Conservation (phyloP, 768 basidiomycete species). For the Sarcomyxa edulis region DNA sequence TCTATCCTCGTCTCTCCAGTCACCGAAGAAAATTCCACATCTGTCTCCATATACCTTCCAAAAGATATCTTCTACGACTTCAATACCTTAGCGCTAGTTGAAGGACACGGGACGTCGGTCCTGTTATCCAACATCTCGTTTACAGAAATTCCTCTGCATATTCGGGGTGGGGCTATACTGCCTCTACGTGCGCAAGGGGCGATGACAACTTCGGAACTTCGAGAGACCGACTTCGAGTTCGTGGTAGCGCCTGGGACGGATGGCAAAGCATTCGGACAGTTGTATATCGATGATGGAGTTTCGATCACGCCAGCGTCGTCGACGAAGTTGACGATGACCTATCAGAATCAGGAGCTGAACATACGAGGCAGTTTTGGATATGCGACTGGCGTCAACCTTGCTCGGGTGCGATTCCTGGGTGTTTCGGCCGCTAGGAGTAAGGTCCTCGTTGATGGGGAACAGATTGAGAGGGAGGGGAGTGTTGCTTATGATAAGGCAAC, state of each 20-base stretch:
- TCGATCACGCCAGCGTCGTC: constrained; percentile 29
- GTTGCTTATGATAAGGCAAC: constrained; percentile 28
- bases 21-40: constrained; percentile 52
- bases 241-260: constrained; percentile 52
- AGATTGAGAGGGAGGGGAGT: constrained; percentile 11
- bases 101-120: constrained; percentile 40
- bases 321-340: constrained; percentile 30
- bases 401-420: constrained; percentile 32
- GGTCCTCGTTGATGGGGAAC: constrained; percentile 24
- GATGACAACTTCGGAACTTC: constrained; percentile 56
- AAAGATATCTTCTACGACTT: constrained; percentile 66
- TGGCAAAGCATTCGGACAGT: constrained; percentile 45
- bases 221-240: constrained; percentile 53
- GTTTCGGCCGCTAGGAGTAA: constrained; percentile 22
- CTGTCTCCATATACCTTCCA: constrained; percentile 58
- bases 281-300: constrained; percentile 66
- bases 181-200: constrained; percentile 50
- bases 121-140: constrained; percentile 43
- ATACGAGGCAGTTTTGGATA: constrained; percentile 34
- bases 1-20: constrained; percentile 68
- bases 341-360: constrained; percentile 20
- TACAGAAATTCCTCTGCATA: constrained; percentile 58
- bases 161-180: constrained; percentile 53
- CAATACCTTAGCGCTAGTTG: constrained; percentile 38
- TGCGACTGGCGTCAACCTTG: constrained; percentile 28